These are phyloP conservation scores for Pyrus bretschneideri DNA, from an alignment of 306 rosid genomes.

Conservation along the genomic window DNA sequence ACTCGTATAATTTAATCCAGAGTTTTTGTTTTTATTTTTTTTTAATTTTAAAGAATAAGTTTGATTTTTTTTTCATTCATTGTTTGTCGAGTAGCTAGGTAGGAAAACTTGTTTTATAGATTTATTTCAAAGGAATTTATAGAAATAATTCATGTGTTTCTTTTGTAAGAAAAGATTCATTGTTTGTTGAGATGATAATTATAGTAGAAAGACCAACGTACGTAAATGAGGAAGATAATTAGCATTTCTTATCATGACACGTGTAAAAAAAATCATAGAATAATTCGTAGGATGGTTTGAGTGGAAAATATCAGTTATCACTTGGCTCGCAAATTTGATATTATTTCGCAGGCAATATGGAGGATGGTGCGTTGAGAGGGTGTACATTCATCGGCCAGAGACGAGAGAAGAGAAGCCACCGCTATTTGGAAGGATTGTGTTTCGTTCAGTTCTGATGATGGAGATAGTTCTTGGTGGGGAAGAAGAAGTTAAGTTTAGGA, in stretches of 20 bases:
- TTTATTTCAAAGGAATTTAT: too few relatives aligned
- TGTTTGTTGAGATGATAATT: background rate
- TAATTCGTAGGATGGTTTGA: too few relatives aligned
- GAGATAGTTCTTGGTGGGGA: conserved; percentile 2
- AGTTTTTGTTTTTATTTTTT: too few relatives aligned
- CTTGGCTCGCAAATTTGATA: background rate
- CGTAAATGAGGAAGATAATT: too few relatives aligned
- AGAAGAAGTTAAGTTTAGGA: conserved; percentile 1
- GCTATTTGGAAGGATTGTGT: conserved; percentile 32
- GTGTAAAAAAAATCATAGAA: too few relatives aligned
- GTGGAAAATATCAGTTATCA: too few relatives aligned
- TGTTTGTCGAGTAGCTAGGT: background rate
- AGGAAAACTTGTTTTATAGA: background rate
- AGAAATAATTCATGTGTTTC: too few relatives aligned
- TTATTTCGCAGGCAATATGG: conserved; percentile 25
- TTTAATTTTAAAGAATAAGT: too few relatives aligned
- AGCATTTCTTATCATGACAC: too few relatives aligned
- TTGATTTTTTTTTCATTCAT: background rate
- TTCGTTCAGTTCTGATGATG: conserved; percentile 6
- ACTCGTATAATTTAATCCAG: too few relatives aligned
- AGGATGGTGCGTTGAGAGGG: conserved; percentile 28
- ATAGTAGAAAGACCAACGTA: too few relatives aligned
- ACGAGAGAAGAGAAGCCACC: background rate
- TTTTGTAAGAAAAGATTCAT: background rate
- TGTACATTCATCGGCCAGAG: background rate